Conservation (phyloP, 2,329 filamentous ascomycete species). For the Penicillium hesseltinei region DNA sequence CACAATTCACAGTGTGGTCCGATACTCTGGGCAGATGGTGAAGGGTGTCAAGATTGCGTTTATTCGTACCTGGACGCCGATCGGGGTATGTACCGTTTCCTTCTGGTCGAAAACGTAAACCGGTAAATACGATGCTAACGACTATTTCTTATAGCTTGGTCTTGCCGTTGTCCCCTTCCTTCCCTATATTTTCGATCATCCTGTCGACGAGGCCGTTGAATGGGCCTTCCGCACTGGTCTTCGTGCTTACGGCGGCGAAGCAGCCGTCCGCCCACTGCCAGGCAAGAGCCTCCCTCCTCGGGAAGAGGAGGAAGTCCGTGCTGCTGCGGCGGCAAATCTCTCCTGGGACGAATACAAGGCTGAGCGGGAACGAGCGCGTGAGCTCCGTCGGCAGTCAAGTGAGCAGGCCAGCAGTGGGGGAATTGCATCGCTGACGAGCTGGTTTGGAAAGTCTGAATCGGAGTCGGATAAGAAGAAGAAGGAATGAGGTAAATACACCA, state of each 20-base stretch:
- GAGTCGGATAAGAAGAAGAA: slow-evolving; percentile 20
- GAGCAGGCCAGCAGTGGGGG: slow-evolving; percentile 3
- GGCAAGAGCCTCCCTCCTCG: slow-evolving; percentile 12
- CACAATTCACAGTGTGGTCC: slow-evolving; percentile 89
- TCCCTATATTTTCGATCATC: slow-evolving; percentile 82
- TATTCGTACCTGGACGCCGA: slow-evolving; percentile 82
- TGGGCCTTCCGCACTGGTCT: slow-evolving; percentile 86
- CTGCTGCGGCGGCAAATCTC: slow-evolving; percentile 16
- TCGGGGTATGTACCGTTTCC: slow-evolving; percentile 65
- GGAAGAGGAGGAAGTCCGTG: not conserved
- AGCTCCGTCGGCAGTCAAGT: slow-evolving; percentile 22
- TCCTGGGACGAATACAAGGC: slow-evolving; percentile 39
- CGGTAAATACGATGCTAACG: slow-evolving; percentile 15
- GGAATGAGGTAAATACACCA: slow-evolving; percentile 10
- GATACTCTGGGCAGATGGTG: slow-evolving; percentile 82
- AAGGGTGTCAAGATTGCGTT: slow-evolving; percentile 74
- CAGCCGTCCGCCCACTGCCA: slow-evolving; percentile 48
- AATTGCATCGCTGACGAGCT: slow-evolving; percentile 9
- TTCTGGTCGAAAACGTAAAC: not conserved
- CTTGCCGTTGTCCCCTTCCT: slow-evolving; percentile 76
- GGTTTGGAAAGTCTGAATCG: slow-evolving; percentile 13
- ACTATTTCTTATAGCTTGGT: slow-evolving; percentile 50
- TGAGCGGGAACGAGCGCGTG: slow-evolving; percentile 28
- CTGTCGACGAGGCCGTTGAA: slow-evolving; percentile 87
- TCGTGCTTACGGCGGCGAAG: slow-evolving; percentile 65